Base-by-base conservation (phyloP, 208 protist species). In the Wallacemonas sp. region DNA sequence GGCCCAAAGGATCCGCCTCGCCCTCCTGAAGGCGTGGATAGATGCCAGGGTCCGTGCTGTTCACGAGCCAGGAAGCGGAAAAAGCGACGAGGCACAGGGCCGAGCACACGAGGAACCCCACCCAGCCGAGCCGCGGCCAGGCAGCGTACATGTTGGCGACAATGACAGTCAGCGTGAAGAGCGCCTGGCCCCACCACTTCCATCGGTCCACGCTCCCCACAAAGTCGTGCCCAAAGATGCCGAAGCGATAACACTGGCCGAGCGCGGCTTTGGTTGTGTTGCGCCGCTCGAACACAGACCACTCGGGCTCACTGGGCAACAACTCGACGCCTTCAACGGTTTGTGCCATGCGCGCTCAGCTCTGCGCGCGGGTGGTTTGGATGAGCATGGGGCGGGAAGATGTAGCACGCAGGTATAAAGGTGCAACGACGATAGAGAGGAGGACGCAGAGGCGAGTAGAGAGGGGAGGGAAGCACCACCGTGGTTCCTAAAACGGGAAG, bases 11-110 rank as follows among this genome's bases (percentile, higher is more conserved):
- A 58, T 94, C 89, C 8, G 48, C 44, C 38, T 92, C 89, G 33
- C 72, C 78, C 21, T 45, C 61, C 9, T 76, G 66, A 32, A 91
- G 77, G 21, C 89, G 78, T 12, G 89, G 89, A 53, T 92, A 92
- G 22, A 94, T 79, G 15, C 89, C 89, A 15, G 89, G 89, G 55
- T 94, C 89, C 1, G 76, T 85, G 24, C 63, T 75, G 42, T 63
- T 76, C 15, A 89, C 75, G 32, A 87, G 52, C 29, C 85, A 82
- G 15, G 80, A 83, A 9, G 68, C 68, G 22, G 62, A 32, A 58
- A 86, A 85, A 3, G 78, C 83, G 2, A 62, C 63, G 30, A 69
- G 32, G 15, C 90, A 61, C 22, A 94, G 57, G 3, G 42, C 41
- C 3, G 63, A 33, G 26, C 79, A 68, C 44, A 82, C 55, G 27